These are phyloP conservation scores for Suzukiozyma palmioleophila DNA, from an alignment of 1,139 yeast genomes.

Conservation along the genomic window DNA sequence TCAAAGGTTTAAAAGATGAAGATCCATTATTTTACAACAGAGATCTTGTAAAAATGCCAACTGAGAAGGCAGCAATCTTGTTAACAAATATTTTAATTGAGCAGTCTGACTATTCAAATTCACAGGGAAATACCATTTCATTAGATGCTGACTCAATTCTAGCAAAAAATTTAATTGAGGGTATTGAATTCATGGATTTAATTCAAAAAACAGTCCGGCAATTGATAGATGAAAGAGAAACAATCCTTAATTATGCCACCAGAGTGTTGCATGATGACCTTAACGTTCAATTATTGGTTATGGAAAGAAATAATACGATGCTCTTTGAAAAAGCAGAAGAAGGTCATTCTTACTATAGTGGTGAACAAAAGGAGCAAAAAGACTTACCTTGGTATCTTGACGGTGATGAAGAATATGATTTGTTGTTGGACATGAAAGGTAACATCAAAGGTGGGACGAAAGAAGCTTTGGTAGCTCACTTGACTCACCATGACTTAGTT, in stretches of 20 bases:
- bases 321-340: slow-evolving; percentile 35
- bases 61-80: slow-evolving; percentile 49
- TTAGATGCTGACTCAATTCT: slow-evolving; percentile 47
- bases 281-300: slow-evolving; percentile 55
- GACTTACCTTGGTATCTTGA: slow-evolving; percentile 78
- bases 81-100: slow-evolving; percentile 43
- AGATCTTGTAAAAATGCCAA: slow-evolving; percentile 34
- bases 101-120: slow-evolving; percentile 30
- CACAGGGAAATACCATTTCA: slow-evolving; percentile 42
- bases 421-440: slow-evolving; percentile 71
- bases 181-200: slow-evolving; percentile 40
- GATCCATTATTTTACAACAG: slow-evolving; percentile 42
- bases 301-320: slow-evolving; percentile 58
- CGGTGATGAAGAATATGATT: slow-evolving; percentile 70
- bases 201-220: slow-evolving; percentile 48
- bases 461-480: slow-evolving; percentile 74
- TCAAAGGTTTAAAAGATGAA: slow-evolving; percentile 58
- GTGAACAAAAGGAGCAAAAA: slow-evolving; percentile 29
- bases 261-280: slow-evolving; percentile 74
- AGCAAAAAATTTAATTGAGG: slow-evolving; percentile 41
- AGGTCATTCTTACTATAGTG: slow-evolving; percentile 31
- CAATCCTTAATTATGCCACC: slow-evolving; percentile 66
- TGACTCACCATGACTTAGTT: slow-evolving; percentile 71
- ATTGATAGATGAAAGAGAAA: slow-evolving; percentile 66
- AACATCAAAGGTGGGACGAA: slow-evolving; percentile 82